These are phyloP conservation scores for Raphanus raphanistrum DNA, from an alignment of 345 rosid species.

Conservation along the genomic window DNA sequence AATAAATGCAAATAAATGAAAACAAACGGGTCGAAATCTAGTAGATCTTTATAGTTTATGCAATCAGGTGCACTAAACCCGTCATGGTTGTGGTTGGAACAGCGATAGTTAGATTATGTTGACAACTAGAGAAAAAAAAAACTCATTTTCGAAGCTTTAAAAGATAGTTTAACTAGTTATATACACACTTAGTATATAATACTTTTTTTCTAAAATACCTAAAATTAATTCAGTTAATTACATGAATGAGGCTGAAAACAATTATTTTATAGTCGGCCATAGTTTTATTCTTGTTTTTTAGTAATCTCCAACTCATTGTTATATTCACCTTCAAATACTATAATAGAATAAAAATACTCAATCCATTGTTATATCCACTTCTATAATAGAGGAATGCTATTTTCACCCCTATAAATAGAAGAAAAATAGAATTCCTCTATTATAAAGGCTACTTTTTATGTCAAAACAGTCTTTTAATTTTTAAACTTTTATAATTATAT, in stretches of 20 bases:
- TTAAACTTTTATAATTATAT: too few relatives aligned
- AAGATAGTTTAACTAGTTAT: neutral
- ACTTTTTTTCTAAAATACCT: neutral
- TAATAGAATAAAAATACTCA: too few relatives aligned
- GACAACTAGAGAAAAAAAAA: neutral
- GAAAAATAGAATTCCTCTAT: too few relatives aligned
- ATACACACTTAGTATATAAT: neutral
- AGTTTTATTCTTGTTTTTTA: neutral
- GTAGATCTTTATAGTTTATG: neutral
- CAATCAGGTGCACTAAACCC: neutral
- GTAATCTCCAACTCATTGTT: too few relatives aligned
- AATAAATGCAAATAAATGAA: too few relatives aligned
- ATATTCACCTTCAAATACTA: too few relatives aligned
- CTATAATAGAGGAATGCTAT: too few relatives aligned
- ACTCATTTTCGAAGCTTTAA: neutral
- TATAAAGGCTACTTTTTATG: too few relatives aligned
- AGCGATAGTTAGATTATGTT: neutral
- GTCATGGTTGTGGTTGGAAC: conserved; percentile 12
- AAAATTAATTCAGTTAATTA: neutral
- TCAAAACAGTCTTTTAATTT: too few relatives aligned
- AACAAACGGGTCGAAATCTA: too few relatives aligned
- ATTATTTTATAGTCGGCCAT: neutral
- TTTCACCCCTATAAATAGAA: too few relatives aligned
- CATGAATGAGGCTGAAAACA: neutral
- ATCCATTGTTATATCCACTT: too few relatives aligned